Evolutionary conservation across 2,329 filamentous ascomycete genomes (phyloP).

Genomic region (Sarocladium kiliense): DNA sequence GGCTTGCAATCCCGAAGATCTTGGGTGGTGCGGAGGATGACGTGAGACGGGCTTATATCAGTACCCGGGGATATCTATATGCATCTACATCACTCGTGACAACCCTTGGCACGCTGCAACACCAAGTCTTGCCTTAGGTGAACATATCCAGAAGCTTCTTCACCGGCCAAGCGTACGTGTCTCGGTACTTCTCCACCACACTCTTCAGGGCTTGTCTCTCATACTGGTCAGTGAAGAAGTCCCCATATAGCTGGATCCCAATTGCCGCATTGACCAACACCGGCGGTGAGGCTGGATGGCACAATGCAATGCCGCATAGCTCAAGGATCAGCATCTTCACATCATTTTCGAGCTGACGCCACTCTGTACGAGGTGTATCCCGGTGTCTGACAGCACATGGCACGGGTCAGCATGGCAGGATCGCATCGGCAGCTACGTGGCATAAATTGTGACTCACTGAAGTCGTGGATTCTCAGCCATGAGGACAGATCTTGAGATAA

Average conservation of each 20-base stretch:
- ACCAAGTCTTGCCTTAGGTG: constrained; percentile 11
- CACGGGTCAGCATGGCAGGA: not conserved
- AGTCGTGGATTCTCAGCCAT: constrained; percentile 33
- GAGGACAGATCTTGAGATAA: constrained; percentile 34
- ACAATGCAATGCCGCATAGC: constrained; percentile 34
- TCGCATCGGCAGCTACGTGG: too few species aligned
- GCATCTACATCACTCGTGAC: too few species aligned
- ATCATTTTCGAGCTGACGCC: constrained; percentile 31
- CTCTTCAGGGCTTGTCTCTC: constrained; percentile 30
- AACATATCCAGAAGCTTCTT: constrained; percentile 32
- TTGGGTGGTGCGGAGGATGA: too few species aligned
- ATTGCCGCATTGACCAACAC: constrained; percentile 33
- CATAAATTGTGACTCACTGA: constrained; percentile 19
- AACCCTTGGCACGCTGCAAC: too few species aligned
- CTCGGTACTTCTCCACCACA: constrained; percentile 39
- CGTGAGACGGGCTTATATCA: too few species aligned
- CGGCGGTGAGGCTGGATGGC: constrained; percentile 30
- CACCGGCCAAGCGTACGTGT: constrained; percentile 34
- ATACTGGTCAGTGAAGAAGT: constrained; percentile 35
- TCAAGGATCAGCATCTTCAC: constrained; percentile 32
- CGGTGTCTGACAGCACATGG: not conserved
- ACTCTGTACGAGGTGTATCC: constrained; percentile 23
- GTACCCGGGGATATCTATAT: too few species aligned
- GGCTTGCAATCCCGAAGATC: too few species aligned
- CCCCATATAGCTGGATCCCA: constrained; percentile 35